Evolutionary conservation across 352 stramenopile species (phyloP).

Genomic region (Thraustochytrium sp.): DNA sequence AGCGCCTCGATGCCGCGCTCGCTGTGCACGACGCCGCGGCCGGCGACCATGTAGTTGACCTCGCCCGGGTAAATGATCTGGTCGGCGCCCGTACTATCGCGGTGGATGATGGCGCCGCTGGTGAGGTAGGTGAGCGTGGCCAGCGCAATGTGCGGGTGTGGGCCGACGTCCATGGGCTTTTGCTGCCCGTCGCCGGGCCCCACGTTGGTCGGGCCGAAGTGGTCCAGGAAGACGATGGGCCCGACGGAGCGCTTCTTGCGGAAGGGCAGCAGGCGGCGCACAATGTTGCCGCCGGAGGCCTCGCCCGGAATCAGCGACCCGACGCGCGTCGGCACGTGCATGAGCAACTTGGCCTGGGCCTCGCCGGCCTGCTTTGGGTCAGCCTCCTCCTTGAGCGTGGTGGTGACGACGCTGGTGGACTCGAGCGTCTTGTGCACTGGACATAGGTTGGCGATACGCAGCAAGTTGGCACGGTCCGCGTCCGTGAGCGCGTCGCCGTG

Average conservation of each 20-base stretch:
- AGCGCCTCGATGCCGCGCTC: not conserved
- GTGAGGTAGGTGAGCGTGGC: not conserved
- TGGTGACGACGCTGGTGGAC: not conserved
- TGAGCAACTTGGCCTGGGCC: not conserved
- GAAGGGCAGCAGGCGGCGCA: not conserved
- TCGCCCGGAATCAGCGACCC: not conserved
- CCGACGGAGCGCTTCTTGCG: not conserved
- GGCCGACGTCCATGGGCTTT: not conserved
- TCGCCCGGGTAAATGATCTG: not conserved
- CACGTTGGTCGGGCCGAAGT: not conserved
- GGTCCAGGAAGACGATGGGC: slow-evolving; percentile 2
- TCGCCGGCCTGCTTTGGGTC: not conserved
- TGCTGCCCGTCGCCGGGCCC: not conserved
- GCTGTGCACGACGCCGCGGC: slow-evolving; percentile 6
- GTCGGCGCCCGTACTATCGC: not conserved
- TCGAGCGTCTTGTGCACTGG: slow-evolving; percentile 34
- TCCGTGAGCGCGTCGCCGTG: not conserved
- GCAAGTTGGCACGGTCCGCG: slow-evolving; percentile 9
- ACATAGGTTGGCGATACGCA: slow-evolving; percentile 18
- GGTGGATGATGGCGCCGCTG: not conserved
- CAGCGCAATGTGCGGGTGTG: not conserved
- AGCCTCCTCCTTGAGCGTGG: not conserved
- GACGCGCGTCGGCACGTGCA: not conserved
- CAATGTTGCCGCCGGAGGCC: not conserved
- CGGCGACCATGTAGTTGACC: not conserved